Base-by-base conservation (phyloP, 2,329 filamentous ascomycete genomes). In the Mariannaea elegans region DNA sequence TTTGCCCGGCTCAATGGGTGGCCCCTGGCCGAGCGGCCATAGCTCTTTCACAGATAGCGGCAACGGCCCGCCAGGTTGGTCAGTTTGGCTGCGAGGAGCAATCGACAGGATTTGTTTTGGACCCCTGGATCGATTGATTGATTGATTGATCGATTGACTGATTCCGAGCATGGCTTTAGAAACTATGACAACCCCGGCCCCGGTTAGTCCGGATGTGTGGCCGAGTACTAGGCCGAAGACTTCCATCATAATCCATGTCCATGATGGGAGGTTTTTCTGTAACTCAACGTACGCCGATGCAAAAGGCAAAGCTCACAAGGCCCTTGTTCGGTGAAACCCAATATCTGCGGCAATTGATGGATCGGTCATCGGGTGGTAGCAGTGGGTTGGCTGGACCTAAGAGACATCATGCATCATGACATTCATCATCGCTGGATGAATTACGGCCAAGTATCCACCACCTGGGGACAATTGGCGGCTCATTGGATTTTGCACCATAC, bases 221-320 rank as follows among this genome's bases (percentile, higher is more conserved):
- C 59, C 59, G 59, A 61, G 58, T 29, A 23, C 53, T 31, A 44
- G 54, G 59, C 59, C 59, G 59, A 57, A 56, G 23, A 13, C 16
- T 38, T 44, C 45, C 55, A 31, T 29, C 29, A 50, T 16, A 19
- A 41, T 16, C 54, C 54, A 57, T 57, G 54, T 50, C 36, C 41
- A 5, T 19, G 23, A 19, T 4, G n/a, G 21, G 14, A n/a, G 9
- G 8, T 44, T 10, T 24, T 16, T 16, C 36, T 41, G 44, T 16
- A 4, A 14, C 18, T 59, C 16, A 29, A 34, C 39, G 38, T 46
- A 24, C 18, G 41, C 48, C 38, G 46, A 45, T 31, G 46, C 34
- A 39, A 50, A 21, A 38, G 45, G 36, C 14, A 45, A 39, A 50
- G 42, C 24, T 16, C 39, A 36, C 16, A 31, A 39, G 56, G 56